A percentile compares a stretch with the other conserved stretches of the same genome.
phyloP scores from a whole-genome alignment of 2,329 filamentous ascomycete genomes.

The Claviceps africana region DNA sequence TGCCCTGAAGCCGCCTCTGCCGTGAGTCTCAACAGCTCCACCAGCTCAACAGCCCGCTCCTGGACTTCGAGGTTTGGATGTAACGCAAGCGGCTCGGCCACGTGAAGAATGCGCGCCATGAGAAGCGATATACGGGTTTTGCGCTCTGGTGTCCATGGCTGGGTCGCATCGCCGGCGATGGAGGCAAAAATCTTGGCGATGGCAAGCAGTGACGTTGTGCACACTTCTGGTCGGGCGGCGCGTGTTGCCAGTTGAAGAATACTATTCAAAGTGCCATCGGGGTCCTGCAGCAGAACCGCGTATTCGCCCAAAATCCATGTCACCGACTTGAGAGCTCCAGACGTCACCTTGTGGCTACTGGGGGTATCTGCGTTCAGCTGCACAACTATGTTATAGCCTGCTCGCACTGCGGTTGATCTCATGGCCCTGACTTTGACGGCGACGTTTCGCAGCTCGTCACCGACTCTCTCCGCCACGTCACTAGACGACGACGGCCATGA shows the following conservation, averaged over 20 bases:
- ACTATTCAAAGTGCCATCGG: constrained; percentile 58
- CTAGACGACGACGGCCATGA: constrained; percentile 7
- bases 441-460: constrained; percentile 75
- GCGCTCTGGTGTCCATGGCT: constrained; percentile 56
- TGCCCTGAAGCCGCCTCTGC: constrained; percentile 66
- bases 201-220: constrained; percentile 73
- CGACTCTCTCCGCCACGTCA: constrained; percentile 57
- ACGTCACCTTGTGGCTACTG: constrained; percentile 41
- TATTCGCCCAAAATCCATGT: constrained; percentile 88
- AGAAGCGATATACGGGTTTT: constrained; percentile 65
- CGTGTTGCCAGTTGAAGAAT: constrained; percentile 54
- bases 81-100: constrained; percentile 61
- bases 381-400: constrained; percentile 62
- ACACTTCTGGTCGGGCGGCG: constrained; percentile 45
- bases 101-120: constrained; percentile 68
- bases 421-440: constrained; percentile 83
- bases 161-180: constrained; percentile 50
- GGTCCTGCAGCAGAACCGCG: constrained; percentile 52
- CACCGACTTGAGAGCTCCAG: constrained; percentile 57
- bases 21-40: constrained; percentile 76
- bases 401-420: constrained; percentile 63
- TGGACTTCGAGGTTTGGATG: constrained; percentile 90
- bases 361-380: constrained; percentile 40
- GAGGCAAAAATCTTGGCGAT: constrained; percentile 71
- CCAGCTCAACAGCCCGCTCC: constrained; percentile 82